A percentile compares a stretch with the other conserved stretches of the same genome.
Evolutionary conservation across 1,139 yeast genomes (phyloP).

Genomic region (Nakaseomyces uthaithaninus): DNA sequence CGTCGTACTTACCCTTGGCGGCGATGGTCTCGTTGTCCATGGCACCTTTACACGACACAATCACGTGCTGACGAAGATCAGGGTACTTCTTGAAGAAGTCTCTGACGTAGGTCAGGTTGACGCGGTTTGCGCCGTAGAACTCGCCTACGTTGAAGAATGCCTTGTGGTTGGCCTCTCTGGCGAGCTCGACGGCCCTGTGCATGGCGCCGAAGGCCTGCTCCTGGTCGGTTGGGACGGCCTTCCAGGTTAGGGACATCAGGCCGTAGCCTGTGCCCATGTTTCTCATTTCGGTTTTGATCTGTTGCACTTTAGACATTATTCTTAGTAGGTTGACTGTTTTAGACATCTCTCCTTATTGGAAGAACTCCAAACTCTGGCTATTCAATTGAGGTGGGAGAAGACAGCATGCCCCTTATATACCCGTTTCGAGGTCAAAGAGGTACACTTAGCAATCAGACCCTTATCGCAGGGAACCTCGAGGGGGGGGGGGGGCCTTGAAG

Average conservation of each 20-base stretch:
- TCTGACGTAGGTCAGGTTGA: slow-evolving; percentile 47
- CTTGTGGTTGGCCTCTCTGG: slow-evolving; percentile 40
- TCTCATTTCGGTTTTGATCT: slow-evolving; percentile 16
- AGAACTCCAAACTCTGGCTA: no score
- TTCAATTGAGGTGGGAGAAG: no score
- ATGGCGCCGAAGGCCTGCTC: slow-evolving; percentile 38
- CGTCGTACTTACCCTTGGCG: slow-evolving; percentile 46
- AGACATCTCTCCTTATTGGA: no score
- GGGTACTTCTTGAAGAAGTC: slow-evolving; percentile 52
- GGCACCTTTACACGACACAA: slow-evolving; percentile 65
- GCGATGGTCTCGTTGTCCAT: slow-evolving; percentile 31
- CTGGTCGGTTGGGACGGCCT: slow-evolving; percentile 37
- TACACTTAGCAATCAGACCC: no score
- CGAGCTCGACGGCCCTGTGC: slow-evolving; percentile 37
- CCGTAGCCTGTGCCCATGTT: slow-evolving; percentile 31
- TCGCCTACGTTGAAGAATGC: slow-evolving; percentile 68
- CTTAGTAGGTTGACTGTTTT: no score
- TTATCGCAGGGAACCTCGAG: no score
- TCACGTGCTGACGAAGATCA: slow-evolving; percentile 43
- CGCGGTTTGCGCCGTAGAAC: slow-evolving; percentile 55
- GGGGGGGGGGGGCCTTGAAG: no score
- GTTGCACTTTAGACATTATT: slow-evolving; percentile 17
- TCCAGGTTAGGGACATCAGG: slow-evolving; percentile 44
- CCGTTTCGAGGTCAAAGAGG: no score
- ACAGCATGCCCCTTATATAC: no score